Base-by-base conservation (phyloP, 208 protist genomes). In the Novymonas esmeraldas region DNA sequence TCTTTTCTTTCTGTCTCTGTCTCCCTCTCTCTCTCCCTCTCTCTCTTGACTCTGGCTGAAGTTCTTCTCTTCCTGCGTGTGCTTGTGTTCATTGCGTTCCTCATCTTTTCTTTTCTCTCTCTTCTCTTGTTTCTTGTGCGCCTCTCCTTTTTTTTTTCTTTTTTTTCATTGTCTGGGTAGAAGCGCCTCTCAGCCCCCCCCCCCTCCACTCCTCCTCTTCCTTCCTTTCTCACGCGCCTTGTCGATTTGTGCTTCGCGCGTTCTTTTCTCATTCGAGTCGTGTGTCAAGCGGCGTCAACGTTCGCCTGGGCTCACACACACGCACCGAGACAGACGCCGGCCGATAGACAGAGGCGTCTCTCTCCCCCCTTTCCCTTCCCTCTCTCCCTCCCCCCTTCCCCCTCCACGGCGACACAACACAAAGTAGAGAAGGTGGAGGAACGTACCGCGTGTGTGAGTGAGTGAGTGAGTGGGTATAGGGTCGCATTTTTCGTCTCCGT, bases 161-260 rank as follows among this genome's bases (percentile, higher is more conserved):
- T 28, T 70, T 68, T 58, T 34, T 26, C 48, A 28, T 31, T 33
- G 14, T 50, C 28, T 50, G 4, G 6, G n/a, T n/a, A n/a, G n/a
- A n/a, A n/a, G n/a, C n/a, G n/a, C n/a, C n/a, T n/a, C n/a, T 20
- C 13, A 26, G 6, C 22, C 22, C 44, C 22, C 44, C 22, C 16
- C 16, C 6, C 22, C 16, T n/a, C 44, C 44, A 13, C 22, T 20
- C 18, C 44, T 20, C 16, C 22, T 48, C 16, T 48, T 20, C 44
- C 16, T 11, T 9, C 16, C 22, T 11, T 48, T 48, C 44, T 48
- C 10, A 48, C 22, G 18, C 7, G 18, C 44, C 44, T 48, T 20
- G 7, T n/a, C n/a, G n/a, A n/a, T n/a, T n/a, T n/a, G n/a, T n/a
- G n/a, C n/a, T n/a, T n/a, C n/a, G n/a, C n/a, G n/a, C n/a, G n/a